Evolutionary conservation across 2,329 filamentous ascomycete genomes (phyloP), one percentile per base, ranked within the genome.

Genomic region (Neonectria punicea): DNA sequence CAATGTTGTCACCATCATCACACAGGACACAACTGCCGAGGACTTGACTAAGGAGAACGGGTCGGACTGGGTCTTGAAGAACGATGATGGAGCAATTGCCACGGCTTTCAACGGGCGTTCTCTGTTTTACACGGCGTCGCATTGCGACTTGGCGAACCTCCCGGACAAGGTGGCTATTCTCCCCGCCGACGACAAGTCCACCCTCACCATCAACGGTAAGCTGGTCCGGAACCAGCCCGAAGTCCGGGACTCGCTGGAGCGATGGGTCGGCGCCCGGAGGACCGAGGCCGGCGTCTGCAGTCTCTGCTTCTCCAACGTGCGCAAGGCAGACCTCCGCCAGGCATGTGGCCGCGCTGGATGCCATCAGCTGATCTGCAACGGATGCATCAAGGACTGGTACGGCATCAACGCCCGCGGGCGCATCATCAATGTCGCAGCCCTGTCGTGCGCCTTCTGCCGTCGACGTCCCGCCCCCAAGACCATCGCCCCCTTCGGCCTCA

Each of bases 361-460:
- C 61, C 54, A 73, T 14, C 80, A 85, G 72, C 70, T 73, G 5
- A 78, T 86, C 56, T 86, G 84, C 70, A 67, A 67, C 5, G 69
- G 63, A 13, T 86, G 84, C 62, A 67, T 78, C 10, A 63, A 71
- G 18, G 71, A 67, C 2, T 86, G 84, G 84, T 85, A 86, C 62
- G 82, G 82, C 0, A 72, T 82, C 62, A 86, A 86, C 68, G 54
- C 47, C 0, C 73, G 77, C 1, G 83, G 84, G 1, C 70, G 71
- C 1, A 75, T 85, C 13, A 79, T 86, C 70, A 85, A 86, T 64
- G 70, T 81, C 0, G 82, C 83, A 0, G 83, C 85, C 0, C 79
- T 87, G 5, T 76, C 71, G 2, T 86, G 84, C 63, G 83, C 84
- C 1, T 86, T 86, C 74, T 87, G 84, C 63, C 78, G 84, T 25